Percentiles rank a stretch among this genome's conserved stretches.
phyloP scores from a whole-genome alignment of 1,284 basidiomycete species.

The Ceratobasidium theobromae region DNA sequence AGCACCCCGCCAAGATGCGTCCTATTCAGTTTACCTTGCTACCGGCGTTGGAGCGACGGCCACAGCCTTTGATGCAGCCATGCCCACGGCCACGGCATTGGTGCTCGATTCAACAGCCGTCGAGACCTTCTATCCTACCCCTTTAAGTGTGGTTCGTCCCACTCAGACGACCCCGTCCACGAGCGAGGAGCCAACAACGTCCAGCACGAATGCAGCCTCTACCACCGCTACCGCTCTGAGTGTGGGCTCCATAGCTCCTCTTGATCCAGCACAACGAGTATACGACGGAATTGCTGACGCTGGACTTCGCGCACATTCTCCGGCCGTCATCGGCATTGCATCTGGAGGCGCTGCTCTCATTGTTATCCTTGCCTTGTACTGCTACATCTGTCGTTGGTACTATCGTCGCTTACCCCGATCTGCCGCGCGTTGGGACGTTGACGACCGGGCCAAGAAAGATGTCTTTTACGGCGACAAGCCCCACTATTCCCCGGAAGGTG shows the following conservation, averaged over 20 bases:
- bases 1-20: not conserved
- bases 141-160: too few relatives aligned
- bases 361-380: slow-evolving; percentile 20
- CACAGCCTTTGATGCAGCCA: too few relatives aligned
- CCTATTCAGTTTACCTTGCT: not conserved
- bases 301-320: not conserved
- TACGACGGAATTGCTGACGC: slow-evolving; percentile 15
- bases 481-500: slow-evolving; percentile 1
- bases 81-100: too few relatives aligned
- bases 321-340: slow-evolving; percentile 2
- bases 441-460: slow-evolving; percentile 9
- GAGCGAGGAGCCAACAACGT: too few relatives aligned
- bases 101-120: too few relatives aligned
- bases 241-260: not conserved
- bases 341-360: slow-evolving; percentile 11
- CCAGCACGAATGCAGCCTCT: not conserved
- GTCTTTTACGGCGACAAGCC: slow-evolving; percentile 19
- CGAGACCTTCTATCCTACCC: too few relatives aligned
- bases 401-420: slow-evolving; percentile 29
- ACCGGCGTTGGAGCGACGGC: not conserved
- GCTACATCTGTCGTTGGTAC: slow-evolving; percentile 31
- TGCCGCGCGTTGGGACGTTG: slow-evolving; percentile 23
- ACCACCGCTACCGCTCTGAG: slow-evolving; percentile 15
- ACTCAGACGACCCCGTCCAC: too few relatives aligned
- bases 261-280: slow-evolving; percentile 18